Conservation (phyloP, 352 stramenopile species). For the Phytophthora chlamydospora region DNA sequence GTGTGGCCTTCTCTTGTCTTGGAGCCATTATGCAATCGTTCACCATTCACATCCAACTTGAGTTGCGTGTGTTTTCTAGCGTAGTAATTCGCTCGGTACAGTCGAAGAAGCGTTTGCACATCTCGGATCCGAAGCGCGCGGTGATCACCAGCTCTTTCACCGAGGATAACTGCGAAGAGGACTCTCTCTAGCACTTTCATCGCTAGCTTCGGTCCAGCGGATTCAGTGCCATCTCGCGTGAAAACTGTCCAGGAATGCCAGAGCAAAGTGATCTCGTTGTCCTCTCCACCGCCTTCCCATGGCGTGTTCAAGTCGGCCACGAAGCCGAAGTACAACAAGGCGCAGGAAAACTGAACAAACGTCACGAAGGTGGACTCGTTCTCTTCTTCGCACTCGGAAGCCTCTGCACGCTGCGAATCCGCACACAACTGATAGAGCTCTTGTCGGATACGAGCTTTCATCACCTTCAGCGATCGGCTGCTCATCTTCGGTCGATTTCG, state of each 20-base stretch:
- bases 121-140: conserved; percentile 8
- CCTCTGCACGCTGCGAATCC: conserved; percentile 13
- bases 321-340: conserved; percentile 63
- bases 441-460: conserved; percentile 45
- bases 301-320: conserved; percentile 45
- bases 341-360: conserved; percentile 67
- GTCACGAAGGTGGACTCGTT: conserved; percentile 16
- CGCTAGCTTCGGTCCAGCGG: conserved; percentile 2
- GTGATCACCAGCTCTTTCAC: conserved; percentile 8
- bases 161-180: conserved; percentile 35
- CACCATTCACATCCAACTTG: conserved; percentile 5
- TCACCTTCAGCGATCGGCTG: conserved; percentile 40
- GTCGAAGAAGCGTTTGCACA: conserved; percentile 20
- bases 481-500: conserved; percentile 44
- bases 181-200: conserved; percentile 22
- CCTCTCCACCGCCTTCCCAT: conserved; percentile 25
- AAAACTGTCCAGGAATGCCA: conserved; percentile 57
- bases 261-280: conserved; percentile 45
- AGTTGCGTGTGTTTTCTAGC: conserved; percentile 32
- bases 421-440: conserved; percentile 44
- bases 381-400: background rate
- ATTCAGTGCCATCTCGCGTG: conserved; percentile 19
- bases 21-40: background rate
- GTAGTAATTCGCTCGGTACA: conserved; percentile 51
- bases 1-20: background rate